A percentile compares a stretch with the other conserved stretches of the same genome.
Conservation (phyloP, 441 rosid genomes). For the Cnidoscolus chayamansa region DNA sequence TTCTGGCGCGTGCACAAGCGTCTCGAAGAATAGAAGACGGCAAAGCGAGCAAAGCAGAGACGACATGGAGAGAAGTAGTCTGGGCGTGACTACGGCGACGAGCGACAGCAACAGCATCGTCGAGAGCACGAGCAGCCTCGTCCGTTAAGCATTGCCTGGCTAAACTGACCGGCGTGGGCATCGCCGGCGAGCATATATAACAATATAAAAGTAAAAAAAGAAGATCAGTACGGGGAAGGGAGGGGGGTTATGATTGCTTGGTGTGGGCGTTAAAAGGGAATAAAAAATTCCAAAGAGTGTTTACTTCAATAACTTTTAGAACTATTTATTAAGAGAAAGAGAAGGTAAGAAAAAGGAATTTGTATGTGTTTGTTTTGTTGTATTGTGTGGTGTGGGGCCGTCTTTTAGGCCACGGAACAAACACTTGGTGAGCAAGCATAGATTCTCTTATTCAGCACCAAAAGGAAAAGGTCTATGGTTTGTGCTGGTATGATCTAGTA, state of each 20-base stretch:
- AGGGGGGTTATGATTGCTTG: no score
- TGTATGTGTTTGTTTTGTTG: not conserved
- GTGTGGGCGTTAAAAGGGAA: not conserved
- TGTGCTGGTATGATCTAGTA: not conserved
- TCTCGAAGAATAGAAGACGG: slow-evolving; percentile 71
- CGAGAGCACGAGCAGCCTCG: slow-evolving; percentile 71
- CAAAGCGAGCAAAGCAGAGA: slow-evolving; percentile 65
- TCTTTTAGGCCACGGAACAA: slow-evolving; percentile 28
- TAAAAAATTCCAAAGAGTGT: slow-evolving; percentile 11
- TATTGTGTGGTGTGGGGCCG: slow-evolving; percentile 25
- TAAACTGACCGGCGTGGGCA: slow-evolving; percentile 73
- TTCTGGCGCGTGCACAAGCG: slow-evolving; percentile 65
- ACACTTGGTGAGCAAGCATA: slow-evolving; percentile 42
- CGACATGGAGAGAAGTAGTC: slow-evolving; percentile 82
- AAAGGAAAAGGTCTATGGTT: not conserved
- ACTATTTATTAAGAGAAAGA: slow-evolving; percentile 21
- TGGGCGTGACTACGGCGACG: slow-evolving; percentile 70
- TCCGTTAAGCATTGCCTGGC: slow-evolving; percentile 80
- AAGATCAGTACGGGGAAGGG: no score
- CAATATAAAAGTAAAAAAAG: not conserved
- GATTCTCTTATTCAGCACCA: slow-evolving; percentile 26
- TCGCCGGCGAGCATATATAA: slow-evolving; percentile 44
- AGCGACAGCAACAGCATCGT: slow-evolving; percentile 78
- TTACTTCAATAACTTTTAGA: slow-evolving; percentile 31
- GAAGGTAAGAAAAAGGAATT: slow-evolving; percentile 1